Conservation (phyloP, 163 green algal genomes). For the Smithsoniella earleae region DNA sequence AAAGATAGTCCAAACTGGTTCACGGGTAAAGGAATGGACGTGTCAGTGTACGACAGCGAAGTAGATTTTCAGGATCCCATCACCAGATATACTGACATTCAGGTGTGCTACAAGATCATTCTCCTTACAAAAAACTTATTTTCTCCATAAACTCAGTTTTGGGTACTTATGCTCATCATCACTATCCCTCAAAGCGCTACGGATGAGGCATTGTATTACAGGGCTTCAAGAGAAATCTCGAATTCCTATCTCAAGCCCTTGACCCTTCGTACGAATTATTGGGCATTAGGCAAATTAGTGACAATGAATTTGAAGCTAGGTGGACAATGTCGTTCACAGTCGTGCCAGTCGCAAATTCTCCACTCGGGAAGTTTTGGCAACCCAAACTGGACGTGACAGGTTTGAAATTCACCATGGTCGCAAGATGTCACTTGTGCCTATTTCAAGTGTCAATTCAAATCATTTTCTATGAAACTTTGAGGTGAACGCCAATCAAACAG, state of each 20-base stretch:
- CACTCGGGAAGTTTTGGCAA: constrained; percentile 24
- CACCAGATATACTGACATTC: not conserved
- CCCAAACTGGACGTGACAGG: constrained; percentile 16
- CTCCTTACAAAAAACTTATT: no score
- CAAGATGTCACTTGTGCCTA: not conserved
- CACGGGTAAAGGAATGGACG: not conserved
- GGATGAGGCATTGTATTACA: no score
- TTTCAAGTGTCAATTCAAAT: not conserved
- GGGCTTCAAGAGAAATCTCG: constrained; percentile 3
- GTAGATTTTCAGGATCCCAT: constrained; percentile 25
- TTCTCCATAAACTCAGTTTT: no score
- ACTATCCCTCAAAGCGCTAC: no score
- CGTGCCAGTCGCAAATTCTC: constrained; percentile 15
- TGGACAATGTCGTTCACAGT: constrained; percentile 24
- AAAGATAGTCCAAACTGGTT: constrained; percentile 15
- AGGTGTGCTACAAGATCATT: not conserved
- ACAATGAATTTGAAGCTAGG: not conserved
- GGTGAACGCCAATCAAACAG: not conserved
- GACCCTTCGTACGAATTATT: constrained; percentile 16
- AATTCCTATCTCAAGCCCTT: constrained; percentile 4
- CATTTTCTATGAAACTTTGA: not conserved
- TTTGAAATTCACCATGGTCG: not conserved
- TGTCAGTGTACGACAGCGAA: constrained; percentile 10
- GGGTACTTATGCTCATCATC: no score
- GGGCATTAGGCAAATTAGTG: constrained; percentile 23